Evolutionary conservation across 371 early-diverging fungal species (phyloP), one percentile per base, ranked within the genome.

Genomic region (Dichotomocladium elegans): DNA sequence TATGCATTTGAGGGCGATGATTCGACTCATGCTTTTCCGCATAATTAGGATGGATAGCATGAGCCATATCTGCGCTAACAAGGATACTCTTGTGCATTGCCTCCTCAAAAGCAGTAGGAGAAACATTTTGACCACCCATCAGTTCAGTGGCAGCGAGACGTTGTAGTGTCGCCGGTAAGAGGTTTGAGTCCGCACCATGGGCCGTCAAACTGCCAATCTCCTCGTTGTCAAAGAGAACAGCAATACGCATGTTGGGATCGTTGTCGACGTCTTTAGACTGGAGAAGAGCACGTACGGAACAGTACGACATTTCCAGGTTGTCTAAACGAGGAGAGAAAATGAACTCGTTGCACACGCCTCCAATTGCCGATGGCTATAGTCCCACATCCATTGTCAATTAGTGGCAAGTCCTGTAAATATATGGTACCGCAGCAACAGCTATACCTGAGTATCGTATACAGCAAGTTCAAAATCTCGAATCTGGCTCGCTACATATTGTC

Each of bases 181-280:
- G 71, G 52, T 89, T 87, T 7, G 95, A 95, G 62, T 91, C 91
- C 15, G 99, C 99, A 40, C 99, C 99, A 57, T 93, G 87, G 4
- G 95, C 95, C 21, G 95, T 89, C n/a, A 67, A 68, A 29, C 95
- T 94, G n/a, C 99, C 99, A 41, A 98, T 84, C 61, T 99, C 99
- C 74, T 99, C 99, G 72, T 97, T 94, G 69, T 98, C 99, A 63
- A 98, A 99, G 11, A 96, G 79, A 11, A 90, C 83, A 17, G 93
- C 81, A 52, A 99, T 66, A 54, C 95, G 91, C 51, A 97, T 84
- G 51, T 87, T 82, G 47, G 86, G 61, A 30, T 95, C 93, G 22
- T 74, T 64, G n/a, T 66, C 80, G 31, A 90, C 49, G 28, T 71
- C 60, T 15, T 71, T 69, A 11, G 65, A 76, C 57, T 80, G 67